A percentile compares a stretch with the other conserved stretches of the same genome.
Evolutionary conservation across 306 rosid species (phyloP).

Genomic region (Astragalus glycyphyllos): DNA sequence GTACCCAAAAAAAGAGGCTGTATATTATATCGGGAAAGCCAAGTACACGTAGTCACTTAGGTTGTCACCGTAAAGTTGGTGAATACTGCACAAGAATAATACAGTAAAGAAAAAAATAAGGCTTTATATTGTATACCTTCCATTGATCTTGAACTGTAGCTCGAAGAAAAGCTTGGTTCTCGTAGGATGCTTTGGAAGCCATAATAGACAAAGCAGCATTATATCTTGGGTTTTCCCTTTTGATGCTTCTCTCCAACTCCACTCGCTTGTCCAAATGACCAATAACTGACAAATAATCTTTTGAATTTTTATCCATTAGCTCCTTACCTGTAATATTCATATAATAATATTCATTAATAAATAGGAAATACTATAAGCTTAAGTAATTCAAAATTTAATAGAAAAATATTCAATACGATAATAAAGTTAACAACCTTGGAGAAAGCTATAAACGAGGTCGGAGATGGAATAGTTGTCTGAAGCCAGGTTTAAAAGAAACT

Average conservation of each 20-base stretch:
- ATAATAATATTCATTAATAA: too few relatives aligned
- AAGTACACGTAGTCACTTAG: too few relatives aligned
- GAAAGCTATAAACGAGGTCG: slow-evolving; percentile 39
- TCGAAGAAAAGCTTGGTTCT: slow-evolving; percentile 48
- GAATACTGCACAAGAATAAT: too few relatives aligned
- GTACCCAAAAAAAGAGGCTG: too few relatives aligned
- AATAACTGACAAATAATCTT: slow-evolving; percentile 41
- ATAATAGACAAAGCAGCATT: slow-evolving; percentile 52
- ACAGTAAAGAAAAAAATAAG: too few relatives aligned
- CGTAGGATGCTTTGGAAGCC: slow-evolving; percentile 65
- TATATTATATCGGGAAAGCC: too few relatives aligned
- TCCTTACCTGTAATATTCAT: slow-evolving; percentile 37
- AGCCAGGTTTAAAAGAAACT: slow-evolving; percentile 46
- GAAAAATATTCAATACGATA: not conserved
- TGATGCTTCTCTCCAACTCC: slow-evolving; percentile 40
- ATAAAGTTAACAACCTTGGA: slow-evolving; percentile 40
- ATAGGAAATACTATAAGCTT: too few relatives aligned
- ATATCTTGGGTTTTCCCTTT: slow-evolving; percentile 47
- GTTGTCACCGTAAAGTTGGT: too few relatives aligned
- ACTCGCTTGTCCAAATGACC: slow-evolving; percentile 53
- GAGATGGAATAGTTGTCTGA: slow-evolving; percentile 34
- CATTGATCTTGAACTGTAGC: slow-evolving; percentile 44
- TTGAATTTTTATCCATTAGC: slow-evolving; percentile 44
- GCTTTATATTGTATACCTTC: too few relatives aligned
- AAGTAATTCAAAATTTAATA: not conserved